These are phyloP conservation scores for Wickerhamiella galacta DNA, from an alignment of 805 yeast species.

Conservation along the genomic window DNA sequence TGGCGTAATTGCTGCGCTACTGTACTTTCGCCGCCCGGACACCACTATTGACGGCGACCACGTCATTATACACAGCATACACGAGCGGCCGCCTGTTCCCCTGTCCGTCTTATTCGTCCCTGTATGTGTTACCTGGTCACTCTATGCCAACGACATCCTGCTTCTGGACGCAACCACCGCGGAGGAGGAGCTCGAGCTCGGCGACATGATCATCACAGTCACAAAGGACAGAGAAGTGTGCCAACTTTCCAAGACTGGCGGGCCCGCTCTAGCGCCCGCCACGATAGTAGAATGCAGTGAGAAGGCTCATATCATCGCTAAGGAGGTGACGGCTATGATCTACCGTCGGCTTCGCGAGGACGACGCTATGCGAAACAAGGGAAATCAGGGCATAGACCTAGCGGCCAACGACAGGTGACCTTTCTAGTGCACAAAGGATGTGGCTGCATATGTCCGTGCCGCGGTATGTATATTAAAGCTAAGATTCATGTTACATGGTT, in stretches of 20 bases:
- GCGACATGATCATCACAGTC: constrained; percentile 67
- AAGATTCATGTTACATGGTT: too few relatives aligned
- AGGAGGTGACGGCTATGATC: constrained; percentile 46
- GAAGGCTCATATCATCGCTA: constrained; percentile 48
- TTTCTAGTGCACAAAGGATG: not conserved
- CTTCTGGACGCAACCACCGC: constrained; percentile 52
- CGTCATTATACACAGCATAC: constrained; percentile 47
- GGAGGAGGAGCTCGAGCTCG: constrained; percentile 65
- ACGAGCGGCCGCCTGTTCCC: constrained; percentile 77
- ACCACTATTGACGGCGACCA: constrained; percentile 36
- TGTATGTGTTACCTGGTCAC: constrained; percentile 74
- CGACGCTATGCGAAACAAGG: constrained; percentile 30
- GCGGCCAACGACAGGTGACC: constrained; percentile 19
- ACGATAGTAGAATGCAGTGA: constrained; percentile 51
- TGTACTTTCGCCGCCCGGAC: constrained; percentile 75
- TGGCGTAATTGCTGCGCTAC: constrained; percentile 73
- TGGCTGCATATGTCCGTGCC: not conserved
- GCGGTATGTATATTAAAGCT: too few relatives aligned
- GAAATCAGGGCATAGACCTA: constrained; percentile 19
- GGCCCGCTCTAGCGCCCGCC: constrained; percentile 61
- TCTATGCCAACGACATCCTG: constrained; percentile 34
- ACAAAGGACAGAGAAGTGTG: constrained; percentile 85
- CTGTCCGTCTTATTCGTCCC: constrained; percentile 79
- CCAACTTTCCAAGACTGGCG: constrained; percentile 83
- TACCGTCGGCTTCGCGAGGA: constrained; percentile 39